Base-by-base conservation (phyloP, 257 asterid species). In the Solanum commersonii region DNA sequence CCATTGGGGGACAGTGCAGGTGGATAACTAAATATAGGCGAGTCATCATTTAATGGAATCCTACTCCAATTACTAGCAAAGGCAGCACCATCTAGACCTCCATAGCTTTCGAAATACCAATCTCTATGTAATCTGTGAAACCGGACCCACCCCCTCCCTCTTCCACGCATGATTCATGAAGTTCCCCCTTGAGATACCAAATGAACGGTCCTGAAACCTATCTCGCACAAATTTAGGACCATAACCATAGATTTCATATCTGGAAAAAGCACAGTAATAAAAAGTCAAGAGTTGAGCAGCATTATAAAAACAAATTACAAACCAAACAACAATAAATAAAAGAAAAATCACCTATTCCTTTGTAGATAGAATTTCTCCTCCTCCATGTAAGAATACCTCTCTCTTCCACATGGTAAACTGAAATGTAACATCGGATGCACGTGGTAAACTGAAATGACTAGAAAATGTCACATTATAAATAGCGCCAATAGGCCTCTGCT, bases 21-120 rank as follows among this genome's bases (percentile, higher is more conserved):
- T 15, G 60, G 22, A 49, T 49, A 16, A 5, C 8, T 15, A 49
- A 49, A 49, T 49, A 3, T 2, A 49, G 60, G 60, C 9, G 9
- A 49, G 60, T 49, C 60, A 49, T 52, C 63, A 74, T 87, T 93
- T 88, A 92, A 86, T 37, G 90, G 72, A 87, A 90, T 95, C 91
- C 95, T 91, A 86, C 90, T 91, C 87, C 89, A 44, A 42, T 92
- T 91, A 88, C 31, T 23, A 88, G 86, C 88, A 81, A 90, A 73
- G 60, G 91, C 27, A 86, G 88, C 38, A 63, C 87, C 88, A 90
- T 93, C 95, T 16, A 87, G 89, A 86, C 91, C 90, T 60, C 87
- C 88, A 88, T 91, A 94, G 88, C 90, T 88, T 90, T 90, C 94
- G 85, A 91, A 95, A 86, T 94, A 89, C 98, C 98, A 94, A 11